Conservation (phyloP, 2,329 filamentous ascomycete genomes). For the Lasiodiplodia citricola region DNA sequence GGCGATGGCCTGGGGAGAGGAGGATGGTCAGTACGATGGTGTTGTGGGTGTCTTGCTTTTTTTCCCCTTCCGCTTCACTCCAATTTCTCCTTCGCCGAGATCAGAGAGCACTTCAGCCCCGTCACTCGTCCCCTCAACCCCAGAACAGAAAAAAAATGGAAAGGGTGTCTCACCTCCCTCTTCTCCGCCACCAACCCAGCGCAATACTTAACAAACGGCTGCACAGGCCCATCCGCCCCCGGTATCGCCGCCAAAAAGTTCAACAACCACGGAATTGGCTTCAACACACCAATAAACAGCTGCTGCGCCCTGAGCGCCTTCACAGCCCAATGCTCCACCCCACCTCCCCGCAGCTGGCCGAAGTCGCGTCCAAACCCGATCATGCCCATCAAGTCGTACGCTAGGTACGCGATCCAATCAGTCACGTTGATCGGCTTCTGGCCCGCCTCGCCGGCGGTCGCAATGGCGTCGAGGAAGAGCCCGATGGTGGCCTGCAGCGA, state of each 20-base stretch:
- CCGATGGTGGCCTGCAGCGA: background rate
- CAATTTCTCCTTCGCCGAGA: background rate
- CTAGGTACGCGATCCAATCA: constrained; percentile 47
- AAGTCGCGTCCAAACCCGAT: constrained; percentile 50
- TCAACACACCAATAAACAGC: constrained; percentile 4
- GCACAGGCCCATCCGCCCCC: background rate
- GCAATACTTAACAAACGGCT: constrained; percentile 11
- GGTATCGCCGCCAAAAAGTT: constrained; percentile 4
- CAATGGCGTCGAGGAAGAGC: constrained; percentile 1
- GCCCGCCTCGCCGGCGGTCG: constrained; percentile 48
- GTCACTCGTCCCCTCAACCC: too few species aligned
- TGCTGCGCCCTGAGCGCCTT: constrained; percentile 43
- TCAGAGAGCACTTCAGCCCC: too few species aligned
- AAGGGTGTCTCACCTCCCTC: background rate
- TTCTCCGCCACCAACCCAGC: constrained; percentile 19
- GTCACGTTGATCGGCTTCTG: constrained; percentile 35
- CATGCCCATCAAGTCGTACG: constrained; percentile 58
- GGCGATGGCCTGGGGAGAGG: background rate
- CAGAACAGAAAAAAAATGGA: too few species aligned
- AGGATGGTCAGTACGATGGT: background rate
- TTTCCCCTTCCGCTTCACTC: too few species aligned
- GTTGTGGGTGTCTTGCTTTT: background rate
- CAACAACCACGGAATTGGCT: constrained; percentile 18
- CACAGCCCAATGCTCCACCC: constrained; percentile 49
- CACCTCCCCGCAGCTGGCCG: constrained; percentile 47